Base-by-base conservation (phyloP, 2,329 filamentous ascomycete genomes). In the Podosphaera fusca region DNA sequence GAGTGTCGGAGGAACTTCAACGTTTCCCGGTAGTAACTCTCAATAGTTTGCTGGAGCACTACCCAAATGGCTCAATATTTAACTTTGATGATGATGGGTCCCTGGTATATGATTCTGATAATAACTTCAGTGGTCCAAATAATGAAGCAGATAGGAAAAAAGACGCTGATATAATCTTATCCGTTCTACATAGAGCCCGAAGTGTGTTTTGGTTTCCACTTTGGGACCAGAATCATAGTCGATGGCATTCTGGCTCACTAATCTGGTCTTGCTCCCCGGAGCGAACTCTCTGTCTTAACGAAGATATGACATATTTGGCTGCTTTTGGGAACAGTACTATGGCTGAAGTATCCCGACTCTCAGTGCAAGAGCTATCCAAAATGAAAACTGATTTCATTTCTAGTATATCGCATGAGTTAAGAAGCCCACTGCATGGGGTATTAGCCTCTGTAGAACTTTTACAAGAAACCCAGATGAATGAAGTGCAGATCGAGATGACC, bases 371-470 rank as follows among this genome's bases (percentile, higher is more conserved):
- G 3, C 62, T 65, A 12, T 61, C 61, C 10, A 65, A 64, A 46
- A 65, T 66, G 63, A 67, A 67, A 63, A 73, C 74, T 1, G 77
- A 80, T 58, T 75, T 80, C 40, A 72, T 82, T 6, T 75, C 76
- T 0, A 80, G 75, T 1, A 73, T 82, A 4, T 79, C 75, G 2
- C 79, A 82, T 62, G 79, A 82, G 63, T 67, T 82, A 12, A 71
- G 79, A 3, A 79, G 75, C 1, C 79, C 79, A 0, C 68, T 82
- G 0, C 79, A 82, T 57, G 79, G 79, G 2, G 74, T 82, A 36
- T 67, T 82, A 0, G 73, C 76, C 0, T 77, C 70, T 55, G 70
- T 72, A 0, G 76, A 79, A 60, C 65, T 80, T 2, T 62, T 81
- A 0, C 70, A 72, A 3, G 75, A 79, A n/a, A 77, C 75, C 0